Percentiles rank a stretch among this genome's conserved stretches.
phyloP scores from a whole-genome alignment of 139 green algal genomes.

The Dunaliella sp. region DNA sequence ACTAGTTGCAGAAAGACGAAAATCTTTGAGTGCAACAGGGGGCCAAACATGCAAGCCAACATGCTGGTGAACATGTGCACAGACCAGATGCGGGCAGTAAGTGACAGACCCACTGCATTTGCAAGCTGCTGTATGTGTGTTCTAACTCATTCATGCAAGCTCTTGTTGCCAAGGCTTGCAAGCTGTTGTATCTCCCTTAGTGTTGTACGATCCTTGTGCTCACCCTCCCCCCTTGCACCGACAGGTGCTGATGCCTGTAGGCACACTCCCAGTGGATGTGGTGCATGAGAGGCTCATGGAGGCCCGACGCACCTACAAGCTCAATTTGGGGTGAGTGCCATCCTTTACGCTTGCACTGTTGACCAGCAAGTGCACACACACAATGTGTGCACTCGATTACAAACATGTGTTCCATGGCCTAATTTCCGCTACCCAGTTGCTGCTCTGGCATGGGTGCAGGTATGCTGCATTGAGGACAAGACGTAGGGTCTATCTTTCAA shows the following conservation, averaged over 20 bases:
- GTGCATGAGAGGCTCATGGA: constrained; percentile 66
- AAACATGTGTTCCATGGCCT: not conserved
- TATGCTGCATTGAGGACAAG: not conserved
- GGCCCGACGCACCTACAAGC: constrained; percentile 57
- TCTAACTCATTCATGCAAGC: no score
- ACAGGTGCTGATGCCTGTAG: constrained; percentile 19
- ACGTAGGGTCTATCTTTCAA: not conserved
- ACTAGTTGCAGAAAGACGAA: no score
- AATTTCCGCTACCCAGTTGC: not conserved
- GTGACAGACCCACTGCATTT: not conserved
- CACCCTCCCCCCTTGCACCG: not conserved
- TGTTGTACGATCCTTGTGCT: not conserved
- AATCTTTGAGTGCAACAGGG: no score
- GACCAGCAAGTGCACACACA: not conserved
- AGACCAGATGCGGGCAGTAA: not conserved
- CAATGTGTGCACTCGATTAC: not conserved
- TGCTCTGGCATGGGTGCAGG: not conserved
- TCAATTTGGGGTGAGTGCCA: constrained; percentile 69
- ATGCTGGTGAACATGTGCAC: not conserved
- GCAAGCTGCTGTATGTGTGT: no score
- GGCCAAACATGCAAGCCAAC: no score
- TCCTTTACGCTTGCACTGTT: not conserved
- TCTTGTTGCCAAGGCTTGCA: no score
- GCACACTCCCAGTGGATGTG: constrained; percentile 26
- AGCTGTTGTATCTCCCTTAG: no score